Conservation (phyloP, 768 basidiomycete species). For the Aureoboletus auriporus region DNA sequence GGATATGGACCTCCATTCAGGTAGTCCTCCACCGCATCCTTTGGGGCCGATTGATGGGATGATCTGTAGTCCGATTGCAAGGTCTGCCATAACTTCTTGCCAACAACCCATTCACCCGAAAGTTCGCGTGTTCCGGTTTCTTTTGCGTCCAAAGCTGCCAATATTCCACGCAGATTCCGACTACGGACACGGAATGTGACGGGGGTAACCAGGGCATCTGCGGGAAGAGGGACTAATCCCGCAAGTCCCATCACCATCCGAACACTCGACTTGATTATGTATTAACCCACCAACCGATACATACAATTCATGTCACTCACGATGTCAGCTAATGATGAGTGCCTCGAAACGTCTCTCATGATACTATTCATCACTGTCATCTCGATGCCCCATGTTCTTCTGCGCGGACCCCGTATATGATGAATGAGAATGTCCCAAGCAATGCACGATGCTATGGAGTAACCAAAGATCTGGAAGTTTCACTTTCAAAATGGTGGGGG, state of each 20-base stretch:
- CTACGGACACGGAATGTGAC: conserved; percentile 82
- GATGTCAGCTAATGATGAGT: conserved; percentile 82
- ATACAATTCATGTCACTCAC: conserved; percentile 36
- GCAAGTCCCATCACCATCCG: conserved; percentile 72
- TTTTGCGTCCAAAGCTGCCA: conserved; percentile 64
- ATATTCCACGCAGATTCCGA: conserved; percentile 73
- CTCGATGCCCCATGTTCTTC: conserved; percentile 90
- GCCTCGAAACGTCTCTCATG: conserved; percentile 78
- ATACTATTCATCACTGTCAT: conserved; percentile 88
- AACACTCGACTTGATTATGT: conserved; percentile 37
- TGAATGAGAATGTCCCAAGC: conserved; percentile 73
- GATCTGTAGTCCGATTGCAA: conserved; percentile 80
- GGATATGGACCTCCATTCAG: conserved; percentile 10
- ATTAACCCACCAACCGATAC: conserved; percentile 1
- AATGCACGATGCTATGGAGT: conserved; percentile 28
- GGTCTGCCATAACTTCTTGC: conserved; percentile 82
- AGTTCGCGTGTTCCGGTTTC: conserved; percentile 81
- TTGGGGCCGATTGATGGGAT: conserved; percentile 26
- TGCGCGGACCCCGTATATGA: conserved; percentile 81
- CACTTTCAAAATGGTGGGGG: neutral
- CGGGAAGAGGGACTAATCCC: conserved; percentile 80
- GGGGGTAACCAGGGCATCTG: conserved; percentile 91
- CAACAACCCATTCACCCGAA: conserved; percentile 96
- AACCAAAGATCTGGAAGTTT: neutral
- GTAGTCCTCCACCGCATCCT: conserved; percentile 15